Conservation (phyloP, 2,329 filamentous ascomycete genomes). For the Aureobasidium sp. region DNA sequence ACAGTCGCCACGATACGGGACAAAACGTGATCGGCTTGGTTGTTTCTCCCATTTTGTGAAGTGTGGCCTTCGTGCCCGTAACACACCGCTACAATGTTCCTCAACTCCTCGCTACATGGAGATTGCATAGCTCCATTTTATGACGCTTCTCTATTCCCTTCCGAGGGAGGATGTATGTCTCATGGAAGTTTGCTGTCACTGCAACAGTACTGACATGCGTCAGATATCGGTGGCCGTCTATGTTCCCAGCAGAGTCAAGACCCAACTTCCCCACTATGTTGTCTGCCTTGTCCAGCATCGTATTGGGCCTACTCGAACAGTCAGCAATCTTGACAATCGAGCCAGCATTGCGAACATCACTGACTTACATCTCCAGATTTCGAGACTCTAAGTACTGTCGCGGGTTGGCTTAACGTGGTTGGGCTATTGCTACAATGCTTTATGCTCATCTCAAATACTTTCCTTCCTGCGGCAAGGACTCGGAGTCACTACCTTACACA, state of each 20-base stretch:
- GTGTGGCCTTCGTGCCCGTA: neutral
- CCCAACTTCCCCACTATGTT: slow-evolving; percentile 56
- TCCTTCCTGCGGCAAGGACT: slow-evolving; percentile 80
- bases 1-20: neutral
- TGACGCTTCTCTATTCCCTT: slow-evolving; percentile 53
- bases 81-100: slow-evolving; percentile 7
- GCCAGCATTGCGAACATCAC: neutral
- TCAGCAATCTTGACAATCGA: slow-evolving; percentile 27
- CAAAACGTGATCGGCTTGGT: neutral
- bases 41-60: neutral
- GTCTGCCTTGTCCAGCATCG: slow-evolving; percentile 81
- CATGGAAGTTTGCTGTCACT: neutral
- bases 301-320: slow-evolving; percentile 63
- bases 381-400: slow-evolving; percentile 51
- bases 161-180: slow-evolving; percentile 59
- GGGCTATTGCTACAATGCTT: slow-evolving; percentile 67
- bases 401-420: slow-evolving; percentile 77
- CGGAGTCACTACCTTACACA: slow-evolving; percentile 89
- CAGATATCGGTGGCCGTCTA: slow-evolving; percentile 50
- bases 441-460: slow-evolving; percentile 69
- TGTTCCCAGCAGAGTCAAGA: slow-evolving; percentile 43
- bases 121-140: slow-evolving; percentile 53
- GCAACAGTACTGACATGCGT: slow-evolving; percentile 26
- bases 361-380: slow-evolving; percentile 35
- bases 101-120: slow-evolving; percentile 15